These are phyloP conservation scores for Neoboletus magnificus DNA, from an alignment of 768 basidiomycete genomes.

Conservation along the genomic window DNA sequence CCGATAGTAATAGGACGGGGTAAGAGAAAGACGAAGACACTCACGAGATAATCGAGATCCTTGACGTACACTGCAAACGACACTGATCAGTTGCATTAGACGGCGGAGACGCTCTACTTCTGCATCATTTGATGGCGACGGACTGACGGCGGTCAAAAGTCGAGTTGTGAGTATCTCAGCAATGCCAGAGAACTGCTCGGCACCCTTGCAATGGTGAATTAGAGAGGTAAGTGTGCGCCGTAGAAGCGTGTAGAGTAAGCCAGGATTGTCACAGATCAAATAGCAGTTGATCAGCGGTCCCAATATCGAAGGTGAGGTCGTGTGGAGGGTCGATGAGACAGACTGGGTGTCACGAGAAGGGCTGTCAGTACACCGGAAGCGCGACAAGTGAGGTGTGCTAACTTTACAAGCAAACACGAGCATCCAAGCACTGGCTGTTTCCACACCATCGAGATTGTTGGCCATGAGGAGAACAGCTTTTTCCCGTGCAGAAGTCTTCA, in stretches of 20 bases:
- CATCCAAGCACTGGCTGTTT: slow-evolving; percentile 70
- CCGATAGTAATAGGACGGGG: background rate
- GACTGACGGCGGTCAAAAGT: slow-evolving; percentile 25
- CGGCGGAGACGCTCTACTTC: slow-evolving; percentile 44
- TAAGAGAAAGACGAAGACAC: slow-evolving; percentile 18
- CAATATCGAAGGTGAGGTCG: slow-evolving; percentile 63
- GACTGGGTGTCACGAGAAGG: slow-evolving; percentile 42
- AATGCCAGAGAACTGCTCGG: slow-evolving; percentile 59
- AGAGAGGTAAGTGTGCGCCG: slow-evolving; percentile 76
- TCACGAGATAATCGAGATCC: slow-evolving; percentile 66
- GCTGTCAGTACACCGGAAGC: background rate
- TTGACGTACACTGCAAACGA: slow-evolving; percentile 61
- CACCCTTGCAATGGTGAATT: slow-evolving; percentile 75
- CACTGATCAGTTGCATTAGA: slow-evolving; percentile 52
- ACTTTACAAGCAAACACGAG: slow-evolving; percentile 81
- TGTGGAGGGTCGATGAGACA: slow-evolving; percentile 81
- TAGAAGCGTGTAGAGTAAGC: slow-evolving; percentile 50
- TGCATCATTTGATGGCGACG: background rate
- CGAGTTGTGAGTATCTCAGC: slow-evolving; percentile 50
- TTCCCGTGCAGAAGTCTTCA: slow-evolving; percentile 59
- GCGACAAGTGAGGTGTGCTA: slow-evolving; percentile 3
- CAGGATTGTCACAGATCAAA: slow-evolving; percentile 39
- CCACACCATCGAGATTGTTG: slow-evolving; percentile 45
- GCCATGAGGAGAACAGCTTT: slow-evolving; percentile 56
- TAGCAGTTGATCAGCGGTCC: slow-evolving; percentile 54